phyloP scores from a whole-genome alignment of 2,329 filamentous ascomycete species.

The Tolypocladium amazonense region DNA sequence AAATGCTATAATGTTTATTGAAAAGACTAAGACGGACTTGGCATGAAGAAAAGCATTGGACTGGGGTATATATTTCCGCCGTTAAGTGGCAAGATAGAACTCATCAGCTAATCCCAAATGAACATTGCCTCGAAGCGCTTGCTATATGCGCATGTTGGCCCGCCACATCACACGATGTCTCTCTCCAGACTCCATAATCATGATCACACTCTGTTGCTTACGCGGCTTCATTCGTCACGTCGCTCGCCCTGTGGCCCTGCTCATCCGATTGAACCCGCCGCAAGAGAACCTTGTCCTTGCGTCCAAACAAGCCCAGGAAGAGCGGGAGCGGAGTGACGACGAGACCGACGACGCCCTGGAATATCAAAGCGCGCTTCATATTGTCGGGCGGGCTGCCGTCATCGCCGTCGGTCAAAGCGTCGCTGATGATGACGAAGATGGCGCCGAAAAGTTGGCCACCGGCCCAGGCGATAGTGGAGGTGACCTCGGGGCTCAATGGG shows the following conservation, averaged over 20 bases:
- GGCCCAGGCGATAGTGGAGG: conserved; percentile 73
- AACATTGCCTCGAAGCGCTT: not conserved
- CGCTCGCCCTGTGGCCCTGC: conserved; percentile 2
- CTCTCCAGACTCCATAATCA: not conserved
- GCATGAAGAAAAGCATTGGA: not conserved
- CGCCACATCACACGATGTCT: not conserved
- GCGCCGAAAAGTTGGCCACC: conserved; percentile 79
- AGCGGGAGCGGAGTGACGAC: conserved; percentile 57
- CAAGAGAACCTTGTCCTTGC: conserved; percentile 37
- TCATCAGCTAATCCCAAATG: not conserved
- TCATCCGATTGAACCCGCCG: conserved; percentile 37
- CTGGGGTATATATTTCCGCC: not conserved
- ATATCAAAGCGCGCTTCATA: conserved; percentile 68
- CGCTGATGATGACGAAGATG: conserved; percentile 73
- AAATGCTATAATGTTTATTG: not conserved
- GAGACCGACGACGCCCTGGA: conserved; percentile 63
- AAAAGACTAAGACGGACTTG: not conserved
- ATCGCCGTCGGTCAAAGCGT: conserved; percentile 53
- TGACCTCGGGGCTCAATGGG: conserved; percentile 77
- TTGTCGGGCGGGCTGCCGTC: conserved; percentile 51
- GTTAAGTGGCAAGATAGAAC: not conserved
- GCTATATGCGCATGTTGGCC: not conserved
- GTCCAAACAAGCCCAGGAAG: conserved; percentile 59
- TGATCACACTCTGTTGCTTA: not conserved
- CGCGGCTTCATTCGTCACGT: not conserved